Evolutionary conservation across 208 protist genomes (phyloP).

Genomic region (Wallacemonas rigidus): DNA sequence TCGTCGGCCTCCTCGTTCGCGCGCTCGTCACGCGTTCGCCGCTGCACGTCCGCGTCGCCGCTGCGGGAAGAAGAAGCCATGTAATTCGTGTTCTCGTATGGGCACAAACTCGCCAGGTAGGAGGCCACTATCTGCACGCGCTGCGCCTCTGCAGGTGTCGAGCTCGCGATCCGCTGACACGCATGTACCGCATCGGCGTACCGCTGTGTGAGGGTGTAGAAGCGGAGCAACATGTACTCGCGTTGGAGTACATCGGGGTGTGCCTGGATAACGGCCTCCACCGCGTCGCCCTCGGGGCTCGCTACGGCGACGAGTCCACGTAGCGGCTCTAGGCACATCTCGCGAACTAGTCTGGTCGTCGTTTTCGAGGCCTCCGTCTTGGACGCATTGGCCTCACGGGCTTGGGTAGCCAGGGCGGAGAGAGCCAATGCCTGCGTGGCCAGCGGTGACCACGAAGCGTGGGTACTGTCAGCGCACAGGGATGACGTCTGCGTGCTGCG

Average conservation of each 20-base stretch:
- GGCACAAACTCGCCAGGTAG: constrained; percentile 61
- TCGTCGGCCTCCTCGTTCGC: constrained; percentile 10
- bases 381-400: background rate
- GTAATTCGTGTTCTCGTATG: constrained; percentile 31
- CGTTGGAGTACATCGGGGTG: constrained; percentile 22
- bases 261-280: constrained; percentile 54
- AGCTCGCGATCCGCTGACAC: constrained; percentile 37
- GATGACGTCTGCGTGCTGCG: background rate
- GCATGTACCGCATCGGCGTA: constrained; percentile 66
- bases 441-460: constrained; percentile 18
- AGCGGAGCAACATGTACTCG: constrained; percentile 53
- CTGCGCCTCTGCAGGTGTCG: constrained; percentile 49
- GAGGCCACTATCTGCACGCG: constrained; percentile 58
- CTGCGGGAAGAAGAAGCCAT: background rate
- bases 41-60: background rate
- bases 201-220: constrained; percentile 69
- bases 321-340: constrained; percentile 28
- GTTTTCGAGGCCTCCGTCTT: constrained; percentile 23
- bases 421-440: constrained; percentile 59
- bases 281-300: constrained; percentile 42
- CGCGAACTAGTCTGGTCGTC: background rate
- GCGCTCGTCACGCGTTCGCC: too few relatives aligned
- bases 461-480: too few relatives aligned
- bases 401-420: constrained; percentile 30
- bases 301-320: constrained; percentile 55